Evolutionary conservation across 768 basidiomycete species (phyloP), one percentile per base, ranked within the genome.

Genomic region (Punctularia strigosozonata): DNA sequence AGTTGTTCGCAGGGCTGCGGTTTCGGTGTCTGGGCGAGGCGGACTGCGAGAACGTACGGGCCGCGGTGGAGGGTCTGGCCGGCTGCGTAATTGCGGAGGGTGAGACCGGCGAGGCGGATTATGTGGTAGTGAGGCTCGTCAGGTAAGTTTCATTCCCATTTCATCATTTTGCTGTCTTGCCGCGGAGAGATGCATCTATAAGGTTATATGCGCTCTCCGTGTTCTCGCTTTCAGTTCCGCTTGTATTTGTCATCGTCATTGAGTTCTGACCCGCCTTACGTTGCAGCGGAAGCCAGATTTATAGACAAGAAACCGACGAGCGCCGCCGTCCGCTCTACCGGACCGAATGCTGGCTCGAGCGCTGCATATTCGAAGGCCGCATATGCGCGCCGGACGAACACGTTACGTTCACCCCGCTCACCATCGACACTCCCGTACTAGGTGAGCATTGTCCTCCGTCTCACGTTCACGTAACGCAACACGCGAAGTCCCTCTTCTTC

Each of bases 281-380:
- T 10, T n/a, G 1, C 25, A 87, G 84, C 49, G 84, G 82, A 20
- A 83, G 79, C 47, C 75, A 74, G 44, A 45, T 83, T n/a, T 84
- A 68, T 46, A 60, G 57, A 3, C 66, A 70, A 23, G 82, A 85
- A 51, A 51, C 56, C 4, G 74, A 77, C 38, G 56, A 61, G 5
- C 8, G 25, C 1, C 49, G 65, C 45, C 66, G 71, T 33, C 39
- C 47, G 3, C 79, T 75, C 47, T 87, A 77, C 50, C 73, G 90
- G 31, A 94, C 91, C 0, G 91, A 95, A 56, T 92, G 87, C 53
- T 97, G 91, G 91, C 65, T 97, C 1, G 91, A 97, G 55, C 73
- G 73, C 31, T 94, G 86, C 49, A 69, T 89, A 12, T 80, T 73
- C 39, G 76, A 80, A 41, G 80, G 85, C 32, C 68, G 71, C n/a